Evolutionary conservation across 257 asterid genomes (phyloP), one percentile per base, ranked within the genome.

Genomic region (Orobanche coerulescens): DNA sequence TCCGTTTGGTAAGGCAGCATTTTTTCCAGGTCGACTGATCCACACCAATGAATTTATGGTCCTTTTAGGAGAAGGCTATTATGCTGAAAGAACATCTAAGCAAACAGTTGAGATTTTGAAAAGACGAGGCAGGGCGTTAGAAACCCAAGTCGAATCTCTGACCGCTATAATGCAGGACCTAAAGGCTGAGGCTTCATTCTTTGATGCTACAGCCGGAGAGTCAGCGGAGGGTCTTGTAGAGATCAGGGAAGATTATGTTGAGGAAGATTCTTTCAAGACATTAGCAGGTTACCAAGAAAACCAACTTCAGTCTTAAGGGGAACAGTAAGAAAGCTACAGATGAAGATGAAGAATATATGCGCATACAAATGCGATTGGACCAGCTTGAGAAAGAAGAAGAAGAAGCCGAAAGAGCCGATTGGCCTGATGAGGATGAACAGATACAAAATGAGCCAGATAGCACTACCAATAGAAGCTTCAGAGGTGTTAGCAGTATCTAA

Each of bases 1-100:
- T 61, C 98, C 98, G 0, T 86, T 84, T 67, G 98, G 98, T 3
- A 83, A 80, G 75, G 98, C 95, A 1, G 98, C 95, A 0, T 92
- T 86, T 71, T 92, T 88, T 14, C 97, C 97, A 0, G 97, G 97
- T 13, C 84, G 78, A 58, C 69, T 92, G 78, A 77, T 90, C 72
- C 95, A 92, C 74, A 85, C 98, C 62, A 88, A 88, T 79, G 95
- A 92, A 62, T 81, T 86, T 34, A 52, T 74, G 98, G 97, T 93
- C 48, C 89, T 93, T 57, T 63, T 88, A 22, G 98, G 98, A 64
- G 98, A 81, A 63, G 87, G 94, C 43, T 79, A 86, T 74, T 87
- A 86, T 53, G 91, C 89, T 25, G 91, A 89, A 52, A 81, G 97
- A 78, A 79, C 97, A 67, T 78, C 97, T 18, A 89, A 84, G 72